Percentiles rank a stretch among this genome's conserved stretches.
Conservation (phyloP, 2,329 filamentous ascomycete species). For the Talaromyces islandicus region DNA sequence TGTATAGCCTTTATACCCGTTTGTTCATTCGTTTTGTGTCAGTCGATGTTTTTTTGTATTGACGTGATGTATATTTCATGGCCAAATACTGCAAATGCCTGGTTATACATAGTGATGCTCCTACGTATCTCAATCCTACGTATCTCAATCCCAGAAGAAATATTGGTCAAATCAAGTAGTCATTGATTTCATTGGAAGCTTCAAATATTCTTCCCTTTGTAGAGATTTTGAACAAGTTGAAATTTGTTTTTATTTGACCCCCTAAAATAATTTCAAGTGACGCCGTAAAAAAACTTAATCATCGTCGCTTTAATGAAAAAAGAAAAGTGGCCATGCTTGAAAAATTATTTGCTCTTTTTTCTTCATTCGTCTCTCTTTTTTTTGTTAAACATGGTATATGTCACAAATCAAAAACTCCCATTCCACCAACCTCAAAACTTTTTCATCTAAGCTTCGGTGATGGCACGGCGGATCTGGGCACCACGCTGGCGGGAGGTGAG, state of each 20-base stretch:
- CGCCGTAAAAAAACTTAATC: neutral
- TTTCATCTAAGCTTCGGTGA: constrained; percentile 48
- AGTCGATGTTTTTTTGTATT: neutral
- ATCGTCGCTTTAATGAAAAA: neutral
- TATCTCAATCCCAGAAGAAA: too few species aligned
- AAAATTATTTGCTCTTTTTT: neutral
- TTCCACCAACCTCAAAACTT: neutral
- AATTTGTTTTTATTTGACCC: neutral
- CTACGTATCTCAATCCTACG: too few species aligned
- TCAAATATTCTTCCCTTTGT: neutral
- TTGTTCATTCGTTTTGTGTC: neutral
- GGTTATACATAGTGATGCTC: neutral
- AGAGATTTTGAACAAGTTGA: neutral
- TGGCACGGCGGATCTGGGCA: constrained; percentile 54
- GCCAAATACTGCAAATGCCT: neutral
- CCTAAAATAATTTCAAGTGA: neutral
- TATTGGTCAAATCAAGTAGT: too few species aligned
- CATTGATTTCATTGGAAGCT: neutral
- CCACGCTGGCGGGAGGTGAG: constrained; percentile 92
- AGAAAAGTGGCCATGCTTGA: neutral
- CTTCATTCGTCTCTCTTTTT: neutral
- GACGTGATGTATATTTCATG: neutral
- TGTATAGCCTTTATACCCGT: constrained; percentile 1
- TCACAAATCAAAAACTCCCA: neutral
- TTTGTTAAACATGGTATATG: neutral